Evolutionary conservation across 164 flowering plant genomes (phyloP).

Genomic region (Stephania japonica): DNA sequence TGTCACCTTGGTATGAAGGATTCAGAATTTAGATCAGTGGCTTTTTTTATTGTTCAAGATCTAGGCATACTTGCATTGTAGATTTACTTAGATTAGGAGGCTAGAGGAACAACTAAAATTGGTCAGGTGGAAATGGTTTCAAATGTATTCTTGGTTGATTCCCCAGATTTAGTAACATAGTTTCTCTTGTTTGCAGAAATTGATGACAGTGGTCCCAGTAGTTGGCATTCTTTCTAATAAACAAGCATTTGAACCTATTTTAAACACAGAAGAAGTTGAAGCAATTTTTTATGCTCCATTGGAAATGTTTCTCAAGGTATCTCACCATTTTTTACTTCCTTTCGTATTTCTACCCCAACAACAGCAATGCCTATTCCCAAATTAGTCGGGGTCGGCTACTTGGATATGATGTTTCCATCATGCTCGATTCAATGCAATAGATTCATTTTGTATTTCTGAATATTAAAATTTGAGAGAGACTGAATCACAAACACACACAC

Average conservation of each 20-base stretch:
- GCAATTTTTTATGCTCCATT: constrained; percentile 78
- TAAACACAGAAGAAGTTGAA: constrained; percentile 74
- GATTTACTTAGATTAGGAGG: too few species aligned
- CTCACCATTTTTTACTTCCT: background rate
- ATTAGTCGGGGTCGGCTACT: too few species aligned
- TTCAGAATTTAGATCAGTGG: background rate
- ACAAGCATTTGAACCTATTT: constrained; percentile 52
- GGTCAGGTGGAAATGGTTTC: background rate
- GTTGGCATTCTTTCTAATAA: constrained; percentile 65
- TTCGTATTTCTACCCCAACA: background rate
- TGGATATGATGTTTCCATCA: too few species aligned
- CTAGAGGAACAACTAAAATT: too few species aligned
- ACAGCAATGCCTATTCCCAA: too few species aligned
- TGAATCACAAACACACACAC: too few species aligned
- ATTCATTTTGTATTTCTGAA: background rate
- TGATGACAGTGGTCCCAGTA: constrained; percentile 72
- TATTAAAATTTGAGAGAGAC: background rate
- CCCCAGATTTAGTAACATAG: background rate
- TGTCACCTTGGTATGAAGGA: constrained; percentile 55
- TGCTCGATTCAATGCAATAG: too few species aligned
- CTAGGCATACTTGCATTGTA: too few species aligned
- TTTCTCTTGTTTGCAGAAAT: constrained; percentile 44
- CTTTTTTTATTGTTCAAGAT: too few species aligned
- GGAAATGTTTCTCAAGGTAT: constrained; percentile 93
- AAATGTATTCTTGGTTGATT: background rate